Conservation (phyloP, 768 basidiomycete species). For the Phanerochaete sordida region DNA sequence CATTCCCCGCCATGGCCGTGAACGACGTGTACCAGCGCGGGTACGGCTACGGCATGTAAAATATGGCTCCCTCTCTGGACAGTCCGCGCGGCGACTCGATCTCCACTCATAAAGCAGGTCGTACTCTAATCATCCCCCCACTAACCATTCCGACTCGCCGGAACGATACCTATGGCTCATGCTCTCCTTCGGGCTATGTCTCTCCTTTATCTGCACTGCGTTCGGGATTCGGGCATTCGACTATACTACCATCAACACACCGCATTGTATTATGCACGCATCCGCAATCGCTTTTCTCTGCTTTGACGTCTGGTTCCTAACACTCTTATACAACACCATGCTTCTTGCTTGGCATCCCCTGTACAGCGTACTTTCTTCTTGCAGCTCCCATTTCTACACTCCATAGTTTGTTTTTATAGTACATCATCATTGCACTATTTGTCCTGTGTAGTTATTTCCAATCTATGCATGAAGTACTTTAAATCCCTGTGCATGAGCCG, state of each 20-base stretch:
- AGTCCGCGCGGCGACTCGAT: background rate
- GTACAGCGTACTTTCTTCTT: conserved; percentile 18
- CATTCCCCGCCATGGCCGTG: conserved; percentile 43
- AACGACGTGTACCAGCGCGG: conserved; percentile 69
- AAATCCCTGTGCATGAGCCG: too few species aligned
- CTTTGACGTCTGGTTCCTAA: conserved; percentile 18
- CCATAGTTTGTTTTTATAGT: conserved; percentile 65
- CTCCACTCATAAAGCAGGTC: background rate
- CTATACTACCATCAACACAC: conserved; percentile 34
- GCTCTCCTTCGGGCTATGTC: conserved; percentile 11
- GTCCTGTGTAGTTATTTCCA: conserved; percentile 70
- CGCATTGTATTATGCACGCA: conserved; percentile 35
- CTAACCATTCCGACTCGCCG: conserved; percentile 16
- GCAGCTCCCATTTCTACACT: conserved; percentile 23
- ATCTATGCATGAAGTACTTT: conserved; percentile 22
- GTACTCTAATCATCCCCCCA: conserved; percentile 7
- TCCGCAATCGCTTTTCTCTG: conserved; percentile 30
- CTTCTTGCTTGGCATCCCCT: conserved; percentile 24
- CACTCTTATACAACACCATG: conserved; percentile 18
- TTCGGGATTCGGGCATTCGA: conserved; percentile 26
- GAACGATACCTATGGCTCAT: conserved; percentile 15
- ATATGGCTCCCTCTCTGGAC: background rate
- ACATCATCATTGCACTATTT: conserved; percentile 55
- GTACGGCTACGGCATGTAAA: conserved; percentile 82
- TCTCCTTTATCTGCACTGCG: conserved; percentile 12